Percentiles rank a stretch among this genome's conserved stretches.
Evolutionary conservation across 305 asterid genomes (phyloP).

Genomic region (Fraxinus sp.): DNA sequence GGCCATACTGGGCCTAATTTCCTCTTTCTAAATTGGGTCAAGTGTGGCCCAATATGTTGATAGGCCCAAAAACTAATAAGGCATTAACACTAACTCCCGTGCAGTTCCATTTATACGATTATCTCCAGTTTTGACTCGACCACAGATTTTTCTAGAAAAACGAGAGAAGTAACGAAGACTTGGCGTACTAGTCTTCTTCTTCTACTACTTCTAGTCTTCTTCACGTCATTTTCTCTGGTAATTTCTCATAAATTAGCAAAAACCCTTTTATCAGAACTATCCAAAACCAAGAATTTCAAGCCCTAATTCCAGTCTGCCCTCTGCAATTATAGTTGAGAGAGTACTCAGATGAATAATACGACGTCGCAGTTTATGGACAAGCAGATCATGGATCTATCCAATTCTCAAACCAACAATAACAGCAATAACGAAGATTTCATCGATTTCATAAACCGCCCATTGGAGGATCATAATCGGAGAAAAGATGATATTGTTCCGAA

Average conservation of each 20-base stretch:
- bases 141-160: not conserved
- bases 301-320: not conserved
- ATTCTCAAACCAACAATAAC: constrained; percentile 44
- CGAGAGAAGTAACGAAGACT: constrained; percentile 22
- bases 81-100: no score
- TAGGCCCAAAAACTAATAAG: no score
- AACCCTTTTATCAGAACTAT: not conserved
- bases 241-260: not conserved
- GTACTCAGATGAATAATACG: constrained; percentile 57
- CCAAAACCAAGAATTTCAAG: not conserved
- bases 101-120: no score
- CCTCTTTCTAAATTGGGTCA: no score
- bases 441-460: constrained; percentile 64
- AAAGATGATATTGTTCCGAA: constrained; percentile 46
- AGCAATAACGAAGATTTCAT: constrained; percentile 46
- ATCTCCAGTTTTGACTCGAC: no score
- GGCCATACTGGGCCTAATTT: no score
- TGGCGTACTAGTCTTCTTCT: not conserved
- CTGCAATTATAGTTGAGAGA: not conserved
- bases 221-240: not conserved
- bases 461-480: constrained; percentile 30
- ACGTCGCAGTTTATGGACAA: constrained; percentile 84
- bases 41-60: no score
- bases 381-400: constrained; percentile 96
- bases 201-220: not conserved